A percentile compares a stretch with the other conserved stretches of the same genome.
Evolutionary conservation across 208 protist species (phyloP).

Genomic region (Leishmania guyanensis): DNA sequence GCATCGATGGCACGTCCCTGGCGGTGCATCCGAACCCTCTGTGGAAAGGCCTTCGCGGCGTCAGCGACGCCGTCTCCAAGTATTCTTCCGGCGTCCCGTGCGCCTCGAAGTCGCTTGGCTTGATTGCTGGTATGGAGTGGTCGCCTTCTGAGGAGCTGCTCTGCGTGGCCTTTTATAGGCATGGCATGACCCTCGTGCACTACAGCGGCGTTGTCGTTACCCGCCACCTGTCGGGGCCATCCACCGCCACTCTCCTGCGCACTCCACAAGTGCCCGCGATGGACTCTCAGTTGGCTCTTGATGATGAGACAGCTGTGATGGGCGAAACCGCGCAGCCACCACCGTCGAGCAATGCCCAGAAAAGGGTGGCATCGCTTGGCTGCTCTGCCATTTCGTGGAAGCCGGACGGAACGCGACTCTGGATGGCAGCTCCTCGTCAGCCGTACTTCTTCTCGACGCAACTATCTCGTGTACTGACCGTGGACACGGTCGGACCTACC

Average conservation of each 20-base stretch:
- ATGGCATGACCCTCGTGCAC: conserved; percentile 61
- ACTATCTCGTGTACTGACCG: conserved; percentile 35
- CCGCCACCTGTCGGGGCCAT: conserved; percentile 26
- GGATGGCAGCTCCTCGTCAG: conserved; percentile 33
- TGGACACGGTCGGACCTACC: conserved; percentile 35
- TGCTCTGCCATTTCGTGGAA: conserved; percentile 40
- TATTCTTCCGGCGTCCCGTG: not conserved
- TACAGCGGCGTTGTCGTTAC: conserved; percentile 69
- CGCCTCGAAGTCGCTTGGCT: conserved; percentile 22
- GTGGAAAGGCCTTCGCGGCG: conserved; percentile 57
- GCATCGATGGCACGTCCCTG: conserved; percentile 23
- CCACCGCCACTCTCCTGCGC: conserved; percentile 21
- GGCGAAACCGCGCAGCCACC: not conserved
- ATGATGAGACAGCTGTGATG: not conserved
- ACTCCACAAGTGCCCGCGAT: not conserved
- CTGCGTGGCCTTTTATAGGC: conserved; percentile 61
- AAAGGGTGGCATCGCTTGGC: conserved; percentile 11
- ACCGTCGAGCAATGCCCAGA: not conserved
- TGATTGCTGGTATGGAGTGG: conserved; percentile 64
- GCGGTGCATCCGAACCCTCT: conserved; percentile 32
- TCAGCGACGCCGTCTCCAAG: conserved; percentile 18
- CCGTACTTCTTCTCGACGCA: conserved; percentile 30
- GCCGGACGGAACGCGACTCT: conserved; percentile 30
- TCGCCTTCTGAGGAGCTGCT: conserved; percentile 58
- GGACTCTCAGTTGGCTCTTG: not conserved